Conservation (phyloP, 371 early-diverging fungal species). For the Chytridiales sp. region DNA sequence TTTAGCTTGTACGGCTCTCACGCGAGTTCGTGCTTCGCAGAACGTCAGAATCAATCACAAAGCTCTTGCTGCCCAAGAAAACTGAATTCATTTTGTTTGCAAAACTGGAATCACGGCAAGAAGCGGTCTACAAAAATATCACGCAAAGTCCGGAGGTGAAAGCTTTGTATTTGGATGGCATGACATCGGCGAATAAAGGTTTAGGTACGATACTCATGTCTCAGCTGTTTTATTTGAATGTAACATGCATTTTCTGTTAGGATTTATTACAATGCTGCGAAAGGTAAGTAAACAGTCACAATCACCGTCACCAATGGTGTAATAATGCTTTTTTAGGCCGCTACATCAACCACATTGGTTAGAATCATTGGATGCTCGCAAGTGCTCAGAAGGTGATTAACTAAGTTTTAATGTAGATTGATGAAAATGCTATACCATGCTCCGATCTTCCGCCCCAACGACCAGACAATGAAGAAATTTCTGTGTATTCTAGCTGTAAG, state of each 20-base stretch:
- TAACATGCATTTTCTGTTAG: too few species aligned
- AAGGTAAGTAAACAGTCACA: constrained; percentile 56
- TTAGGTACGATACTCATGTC: too few species aligned
- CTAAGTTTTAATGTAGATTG: neutral
- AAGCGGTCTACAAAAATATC: constrained; percentile 43
- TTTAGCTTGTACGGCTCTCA: constrained; percentile 37
- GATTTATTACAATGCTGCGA: constrained; percentile 47
- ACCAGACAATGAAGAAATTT: neutral
- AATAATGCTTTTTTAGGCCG: neutral
- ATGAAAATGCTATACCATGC: neutral
- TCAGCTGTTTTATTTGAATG: too few species aligned
- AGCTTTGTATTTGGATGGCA: constrained; percentile 14
- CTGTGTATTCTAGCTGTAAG: too few species aligned
- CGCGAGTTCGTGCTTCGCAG: constrained; percentile 51
- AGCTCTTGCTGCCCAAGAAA: constrained; percentile 62
- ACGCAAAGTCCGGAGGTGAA: constrained; percentile 36
- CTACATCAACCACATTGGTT: constrained; percentile 5
- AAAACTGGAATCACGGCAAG: constrained; percentile 42
- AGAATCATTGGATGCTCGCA: neutral
- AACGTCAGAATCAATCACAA: constrained; percentile 53
- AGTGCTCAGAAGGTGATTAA: neutral
- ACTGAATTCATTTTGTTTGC: constrained; percentile 58
- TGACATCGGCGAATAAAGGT: constrained; percentile 27
- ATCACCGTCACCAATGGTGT: constrained; percentile 5
- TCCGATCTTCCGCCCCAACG: neutral